phyloP scores from a whole-genome alignment of 1,139 yeast species.

The Yamadazyma siamensis region DNA sequence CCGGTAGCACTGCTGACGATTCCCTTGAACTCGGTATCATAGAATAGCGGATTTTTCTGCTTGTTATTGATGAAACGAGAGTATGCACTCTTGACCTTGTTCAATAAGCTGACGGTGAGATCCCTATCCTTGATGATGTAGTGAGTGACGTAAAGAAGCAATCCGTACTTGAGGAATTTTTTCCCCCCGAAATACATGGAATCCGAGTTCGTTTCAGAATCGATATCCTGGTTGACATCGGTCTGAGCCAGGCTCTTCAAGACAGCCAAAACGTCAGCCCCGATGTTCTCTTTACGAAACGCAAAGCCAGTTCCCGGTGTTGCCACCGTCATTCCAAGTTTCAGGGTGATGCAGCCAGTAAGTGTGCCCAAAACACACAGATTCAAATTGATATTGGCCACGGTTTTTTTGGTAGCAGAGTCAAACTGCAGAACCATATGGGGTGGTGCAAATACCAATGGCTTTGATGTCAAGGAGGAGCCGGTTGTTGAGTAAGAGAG shows the following conservation, averaged over 20 bases:
- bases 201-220: slow-evolving; percentile 43
- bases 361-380: slow-evolving; percentile 61
- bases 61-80: slow-evolving; percentile 48
- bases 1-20: slow-evolving; percentile 55
- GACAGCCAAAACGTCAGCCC: slow-evolving; percentile 31
- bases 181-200: slow-evolving; percentile 61
- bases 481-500: slow-evolving; percentile 51
- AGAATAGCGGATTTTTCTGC: slow-evolving; percentile 54
- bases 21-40: slow-evolving; percentile 64
- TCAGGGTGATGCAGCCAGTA: slow-evolving; percentile 51
- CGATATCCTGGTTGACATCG: slow-evolving; percentile 50
- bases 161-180: slow-evolving; percentile 61
- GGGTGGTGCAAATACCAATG: slow-evolving; percentile 61
- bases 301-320: slow-evolving; percentile 8
- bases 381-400: slow-evolving; percentile 43
- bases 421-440: slow-evolving; percentile 57
- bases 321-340: slow-evolving; percentile 42
- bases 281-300: slow-evolving; percentile 7
- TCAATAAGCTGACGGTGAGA: slow-evolving; percentile 38
- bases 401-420: slow-evolving; percentile 23
- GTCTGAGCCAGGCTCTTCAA: slow-evolving; percentile 16
- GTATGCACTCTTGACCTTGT: slow-evolving; percentile 50
- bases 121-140: slow-evolving; percentile 43
- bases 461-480: slow-evolving; percentile 38
- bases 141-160: slow-evolving; percentile 53